These are phyloP conservation scores for Xylaria cubensis DNA, from an alignment of 495 filamentous ascomycete genomes.

Conservation along the genomic window DNA sequence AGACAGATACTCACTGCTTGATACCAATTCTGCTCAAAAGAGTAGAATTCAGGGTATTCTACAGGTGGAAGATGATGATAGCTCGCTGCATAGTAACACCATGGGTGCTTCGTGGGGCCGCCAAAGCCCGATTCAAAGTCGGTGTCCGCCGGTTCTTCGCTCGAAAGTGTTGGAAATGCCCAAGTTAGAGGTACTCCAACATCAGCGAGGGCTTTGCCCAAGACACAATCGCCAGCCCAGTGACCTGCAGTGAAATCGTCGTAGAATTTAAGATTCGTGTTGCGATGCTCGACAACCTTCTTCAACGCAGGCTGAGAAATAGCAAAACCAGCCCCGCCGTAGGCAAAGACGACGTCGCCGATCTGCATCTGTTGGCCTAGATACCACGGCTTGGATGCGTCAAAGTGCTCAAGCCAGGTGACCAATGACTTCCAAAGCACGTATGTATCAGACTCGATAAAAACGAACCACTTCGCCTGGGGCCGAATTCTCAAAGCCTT, in stretches of 20 bases:
- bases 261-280: constrained; percentile 35
- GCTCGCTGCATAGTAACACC: constrained; percentile 58
- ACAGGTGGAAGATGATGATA: constrained; percentile 55
- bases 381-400: constrained; percentile 54
- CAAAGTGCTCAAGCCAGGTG: constrained; percentile 55
- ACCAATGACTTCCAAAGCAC: constrained; percentile 64
- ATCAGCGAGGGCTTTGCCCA: constrained; percentile 55
- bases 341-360: constrained; percentile 54
- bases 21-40: constrained; percentile 57
- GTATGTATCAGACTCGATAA: constrained; percentile 70
- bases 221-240: constrained; percentile 62
- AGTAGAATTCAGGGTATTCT: constrained; percentile 52
- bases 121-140: constrained; percentile 53
- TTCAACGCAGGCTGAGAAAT: constrained; percentile 59
- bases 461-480: constrained; percentile 68
- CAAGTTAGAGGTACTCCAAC: constrained; percentile 51
- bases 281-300: constrained; percentile 42
- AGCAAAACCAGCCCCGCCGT: constrained; percentile 61
- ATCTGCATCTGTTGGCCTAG: constrained; percentile 55
- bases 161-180: constrained; percentile 50
- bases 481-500: constrained; percentile 52
- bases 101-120: constrained; percentile 49
- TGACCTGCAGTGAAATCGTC: constrained; percentile 47
- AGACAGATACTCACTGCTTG: constrained; percentile 36
- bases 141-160: constrained; percentile 48